These are phyloP conservation scores for Hygrophila difformis DNA, from an alignment of 257 asterid genomes.

Conservation along the genomic window DNA sequence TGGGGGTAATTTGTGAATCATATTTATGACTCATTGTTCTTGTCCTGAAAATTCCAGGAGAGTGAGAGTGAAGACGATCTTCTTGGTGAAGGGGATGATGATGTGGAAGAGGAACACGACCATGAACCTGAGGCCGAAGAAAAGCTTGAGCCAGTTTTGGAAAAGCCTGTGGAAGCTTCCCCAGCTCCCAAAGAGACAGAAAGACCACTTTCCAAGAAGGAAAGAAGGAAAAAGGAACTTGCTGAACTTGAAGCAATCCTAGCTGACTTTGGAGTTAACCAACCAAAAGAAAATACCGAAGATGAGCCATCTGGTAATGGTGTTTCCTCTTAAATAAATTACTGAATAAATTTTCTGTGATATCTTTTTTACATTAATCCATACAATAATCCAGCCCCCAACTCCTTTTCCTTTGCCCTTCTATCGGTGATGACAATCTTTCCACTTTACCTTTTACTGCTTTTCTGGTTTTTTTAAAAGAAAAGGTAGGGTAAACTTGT, in stretches of 20 bases:
- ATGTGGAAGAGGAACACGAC: conserved; percentile 63
- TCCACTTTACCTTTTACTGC: too few relatives aligned
- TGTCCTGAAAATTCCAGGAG: conserved; percentile 32
- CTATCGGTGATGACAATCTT: too few relatives aligned
- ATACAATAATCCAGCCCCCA: too few relatives aligned
- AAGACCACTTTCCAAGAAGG: conserved; percentile 89
- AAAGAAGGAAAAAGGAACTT: conserved; percentile 87
- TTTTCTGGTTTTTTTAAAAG: too few relatives aligned
- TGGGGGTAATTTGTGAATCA: too few relatives aligned
- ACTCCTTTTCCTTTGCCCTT: too few relatives aligned
- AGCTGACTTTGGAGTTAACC: conserved; percentile 66
- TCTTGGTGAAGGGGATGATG: conserved; percentile 56
- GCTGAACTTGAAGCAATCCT: conserved; percentile 88
- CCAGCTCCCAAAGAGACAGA: conserved; percentile 69
- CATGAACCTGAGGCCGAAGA: conserved; percentile 52
- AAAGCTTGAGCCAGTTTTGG: conserved; percentile 31
- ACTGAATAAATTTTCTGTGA: neutral
- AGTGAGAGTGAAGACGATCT: conserved; percentile 60
- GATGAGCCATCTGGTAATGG: conserved; percentile 52
- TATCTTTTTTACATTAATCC: too few relatives aligned
- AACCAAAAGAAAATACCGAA: conserved; percentile 40
- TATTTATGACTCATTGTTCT: neutral
- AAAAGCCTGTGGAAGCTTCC: conserved; percentile 40
- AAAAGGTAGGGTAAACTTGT: too few relatives aligned
- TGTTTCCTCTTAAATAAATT: neutral